These are phyloP conservation scores for Trichocomaceae sp. DNA, from an alignment of 2,329 filamentous ascomycete species.

Conservation along the genomic window DNA sequence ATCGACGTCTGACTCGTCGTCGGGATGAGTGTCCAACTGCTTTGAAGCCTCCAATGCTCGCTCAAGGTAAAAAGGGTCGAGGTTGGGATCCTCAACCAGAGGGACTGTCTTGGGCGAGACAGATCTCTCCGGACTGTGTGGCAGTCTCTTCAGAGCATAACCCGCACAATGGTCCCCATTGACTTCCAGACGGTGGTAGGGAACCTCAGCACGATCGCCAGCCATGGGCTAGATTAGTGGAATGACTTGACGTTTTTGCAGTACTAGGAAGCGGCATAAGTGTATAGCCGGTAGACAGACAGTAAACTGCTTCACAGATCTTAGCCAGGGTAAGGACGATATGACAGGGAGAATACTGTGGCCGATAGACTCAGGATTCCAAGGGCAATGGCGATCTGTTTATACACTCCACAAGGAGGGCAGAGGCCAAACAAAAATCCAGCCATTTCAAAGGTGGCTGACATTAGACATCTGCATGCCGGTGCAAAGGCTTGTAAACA, in stretches of 20 bases:
- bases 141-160: slow-evolving; percentile 21
- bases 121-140: slow-evolving; percentile 8
- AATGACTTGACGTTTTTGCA: background rate
- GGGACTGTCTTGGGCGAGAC: slow-evolving; percentile 4
- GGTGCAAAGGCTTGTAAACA: slow-evolving; percentile 34
- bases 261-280: slow-evolving; percentile 3
- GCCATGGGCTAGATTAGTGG: slow-evolving; percentile 31
- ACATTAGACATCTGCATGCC: slow-evolving; percentile 29
- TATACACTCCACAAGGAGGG: slow-evolving; percentile 25
- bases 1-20: slow-evolving; percentile 27
- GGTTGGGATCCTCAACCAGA: slow-evolving; percentile 27
- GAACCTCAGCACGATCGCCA: slow-evolving; percentile 27
- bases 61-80: slow-evolving; percentile 36
- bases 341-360: background rate
- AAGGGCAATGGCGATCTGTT: slow-evolving; percentile 21
- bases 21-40: slow-evolving; percentile 21
- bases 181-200: slow-evolving; percentile 28
- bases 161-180: slow-evolving; percentile 25
- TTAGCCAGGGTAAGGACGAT: background rate
- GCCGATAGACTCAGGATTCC: background rate
- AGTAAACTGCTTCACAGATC: background rate
- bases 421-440: slow-evolving; percentile 9
- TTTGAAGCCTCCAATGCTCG: slow-evolving; percentile 25
- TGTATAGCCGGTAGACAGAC: background rate
- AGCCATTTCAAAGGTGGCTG: slow-evolving; percentile 25